Percentiles rank a stretch among this genome's conserved stretches.
These are phyloP conservation scores for Yueomyces sinensis DNA, from an alignment of 805 yeast species.

Conservation along the genomic window DNA sequence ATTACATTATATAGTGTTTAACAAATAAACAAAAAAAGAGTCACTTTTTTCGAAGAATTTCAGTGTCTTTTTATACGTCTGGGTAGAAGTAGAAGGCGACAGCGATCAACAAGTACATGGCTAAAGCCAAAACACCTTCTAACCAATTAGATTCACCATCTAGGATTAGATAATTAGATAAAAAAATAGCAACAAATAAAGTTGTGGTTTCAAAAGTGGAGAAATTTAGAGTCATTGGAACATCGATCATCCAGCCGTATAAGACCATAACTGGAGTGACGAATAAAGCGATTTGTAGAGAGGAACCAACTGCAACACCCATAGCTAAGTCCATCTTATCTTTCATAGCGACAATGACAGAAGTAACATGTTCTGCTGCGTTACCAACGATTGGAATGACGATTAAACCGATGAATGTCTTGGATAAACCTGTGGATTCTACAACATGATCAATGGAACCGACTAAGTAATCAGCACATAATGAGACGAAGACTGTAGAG, in stretches of 20 bases:
- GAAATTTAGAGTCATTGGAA: conserved; percentile 87
- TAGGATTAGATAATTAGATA: conserved; percentile 72
- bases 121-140: conserved; percentile 85
- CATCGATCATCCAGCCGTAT: conserved; percentile 82
- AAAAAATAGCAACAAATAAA: conserved; percentile 76
- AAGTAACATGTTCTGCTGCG: conserved; percentile 98
- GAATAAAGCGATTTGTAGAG: conserved; percentile 88
- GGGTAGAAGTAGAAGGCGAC: conserved; percentile 87
- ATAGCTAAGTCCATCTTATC: conserved; percentile 96
- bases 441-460: conserved; percentile 89
- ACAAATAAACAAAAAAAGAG: no score
- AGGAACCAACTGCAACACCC: conserved; percentile 93
- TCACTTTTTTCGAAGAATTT: no score
- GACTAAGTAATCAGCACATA: conserved; percentile 88
- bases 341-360: conserved; percentile 86
- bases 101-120: conserved; percentile 78
- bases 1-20: no score
- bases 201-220: conserved; percentile 91
- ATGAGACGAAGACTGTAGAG: conserved; percentile 68
- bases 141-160: conserved; percentile 97
- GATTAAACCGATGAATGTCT: conserved; percentile 89
- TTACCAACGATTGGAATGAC: conserved; percentile 95
- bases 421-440: conserved; percentile 69
- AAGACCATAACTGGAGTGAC: conserved; percentile 93
- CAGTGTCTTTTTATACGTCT: conserved; percentile 30